phyloP scores from a whole-genome alignment of 768 basidiomycete genomes.

The Termitomyces sp. region DNA sequence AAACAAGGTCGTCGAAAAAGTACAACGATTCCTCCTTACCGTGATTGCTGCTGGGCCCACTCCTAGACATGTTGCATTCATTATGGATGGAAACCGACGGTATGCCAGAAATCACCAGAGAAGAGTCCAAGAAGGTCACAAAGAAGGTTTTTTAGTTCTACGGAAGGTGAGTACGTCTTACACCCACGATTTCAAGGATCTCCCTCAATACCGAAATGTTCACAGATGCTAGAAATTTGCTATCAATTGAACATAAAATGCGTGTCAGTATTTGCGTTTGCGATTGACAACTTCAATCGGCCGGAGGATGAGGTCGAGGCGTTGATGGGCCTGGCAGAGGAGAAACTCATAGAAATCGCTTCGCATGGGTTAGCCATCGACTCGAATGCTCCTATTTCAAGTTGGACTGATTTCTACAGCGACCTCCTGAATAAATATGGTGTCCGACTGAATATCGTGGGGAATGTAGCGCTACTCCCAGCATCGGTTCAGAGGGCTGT shows the following conservation, averaged over 20 bases:
- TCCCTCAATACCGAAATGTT: slow-evolving; percentile 10
- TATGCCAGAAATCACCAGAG: slow-evolving; percentile 72
- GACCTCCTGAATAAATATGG: slow-evolving; percentile 78
- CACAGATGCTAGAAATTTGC: slow-evolving; percentile 81
- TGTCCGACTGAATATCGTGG: slow-evolving; percentile 80
- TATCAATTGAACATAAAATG: slow-evolving; percentile 72
- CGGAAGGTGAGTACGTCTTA: slow-evolving; percentile 53
- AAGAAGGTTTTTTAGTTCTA: slow-evolving; percentile 77
- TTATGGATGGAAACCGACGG: slow-evolving; percentile 96
- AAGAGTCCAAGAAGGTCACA: slow-evolving; percentile 73
- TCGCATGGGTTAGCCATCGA: slow-evolving; percentile 61
- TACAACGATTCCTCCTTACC: slow-evolving; percentile 6
- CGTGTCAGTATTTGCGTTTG: slow-evolving; percentile 95
- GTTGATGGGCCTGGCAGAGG: slow-evolving; percentile 79
- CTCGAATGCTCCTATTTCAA: background rate
- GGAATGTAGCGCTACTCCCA: slow-evolving; percentile 72
- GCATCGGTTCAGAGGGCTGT: slow-evolving; percentile 65
- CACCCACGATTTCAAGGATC: background rate
- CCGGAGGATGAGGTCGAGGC: slow-evolving; percentile 80
- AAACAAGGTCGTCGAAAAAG: slow-evolving; percentile 9
- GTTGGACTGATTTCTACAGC: slow-evolving; percentile 31
- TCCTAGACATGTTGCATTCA: slow-evolving; percentile 87
- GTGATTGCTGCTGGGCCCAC: slow-evolving; percentile 80
- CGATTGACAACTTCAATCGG: slow-evolving; percentile 95
- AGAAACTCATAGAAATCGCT: slow-evolving; percentile 73